phyloP scores from a whole-genome alignment of 306 rosid genomes.

The Castanea mollissima region DNA sequence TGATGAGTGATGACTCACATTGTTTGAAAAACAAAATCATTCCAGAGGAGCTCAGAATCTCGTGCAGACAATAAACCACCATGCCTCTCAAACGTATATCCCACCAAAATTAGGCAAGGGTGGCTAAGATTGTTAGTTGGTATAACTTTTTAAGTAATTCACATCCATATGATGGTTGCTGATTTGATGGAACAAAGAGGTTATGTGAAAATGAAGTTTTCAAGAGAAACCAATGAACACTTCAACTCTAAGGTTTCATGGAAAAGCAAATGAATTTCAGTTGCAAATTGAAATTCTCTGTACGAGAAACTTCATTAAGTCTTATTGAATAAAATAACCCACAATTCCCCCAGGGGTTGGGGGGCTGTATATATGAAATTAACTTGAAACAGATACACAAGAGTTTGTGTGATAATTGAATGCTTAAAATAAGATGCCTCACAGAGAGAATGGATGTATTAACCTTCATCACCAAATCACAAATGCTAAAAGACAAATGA shows the following conservation, averaged over 20 bases:
- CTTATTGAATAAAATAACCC: neutral
- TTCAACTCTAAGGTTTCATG: neutral
- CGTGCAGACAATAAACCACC: slow-evolving; percentile 10
- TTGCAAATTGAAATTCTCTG: neutral
- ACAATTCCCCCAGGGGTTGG: neutral
- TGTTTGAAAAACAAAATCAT: neutral
- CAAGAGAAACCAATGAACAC: neutral
- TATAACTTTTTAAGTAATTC: neutral
- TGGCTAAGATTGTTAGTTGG: neutral
- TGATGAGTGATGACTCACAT: slow-evolving; percentile 6
- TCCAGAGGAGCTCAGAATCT: neutral
- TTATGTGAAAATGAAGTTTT: too few relatives aligned
- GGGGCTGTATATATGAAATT: too few relatives aligned
- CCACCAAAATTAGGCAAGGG: neutral
- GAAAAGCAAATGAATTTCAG: neutral
- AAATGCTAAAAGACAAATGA: neutral
- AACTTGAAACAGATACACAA: too few relatives aligned
- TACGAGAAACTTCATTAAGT: neutral
- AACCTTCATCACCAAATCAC: neutral
- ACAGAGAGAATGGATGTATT: too few relatives aligned
- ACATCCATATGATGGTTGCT: neutral
- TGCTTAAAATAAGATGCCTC: too few relatives aligned
- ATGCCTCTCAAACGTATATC: neutral
- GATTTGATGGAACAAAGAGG: neutral
- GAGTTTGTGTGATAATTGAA: too few relatives aligned